A percentile compares a stretch with the other conserved stretches of the same genome.
These are phyloP conservation scores for Cladophialophora immunda DNA, from an alignment of 2,329 filamentous ascomycete genomes.

Conservation along the genomic window DNA sequence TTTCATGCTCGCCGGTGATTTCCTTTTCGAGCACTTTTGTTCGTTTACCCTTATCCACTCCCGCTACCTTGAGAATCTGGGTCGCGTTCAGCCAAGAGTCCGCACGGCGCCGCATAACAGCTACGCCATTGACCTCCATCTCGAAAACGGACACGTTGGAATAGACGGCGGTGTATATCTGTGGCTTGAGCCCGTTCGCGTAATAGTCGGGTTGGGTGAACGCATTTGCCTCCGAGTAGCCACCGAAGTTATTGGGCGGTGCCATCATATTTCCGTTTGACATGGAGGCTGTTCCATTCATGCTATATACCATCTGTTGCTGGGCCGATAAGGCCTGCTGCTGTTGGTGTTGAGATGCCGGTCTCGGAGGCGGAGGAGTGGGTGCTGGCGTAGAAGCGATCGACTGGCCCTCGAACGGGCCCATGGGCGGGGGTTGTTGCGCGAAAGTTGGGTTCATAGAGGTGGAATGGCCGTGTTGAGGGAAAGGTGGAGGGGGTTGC, in stretches of 20 bases:
- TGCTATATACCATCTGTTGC: constrained; percentile 44
- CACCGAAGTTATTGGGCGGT: constrained; percentile 47
- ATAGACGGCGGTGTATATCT: constrained; percentile 76
- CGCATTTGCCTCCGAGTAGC: constrained; percentile 53
- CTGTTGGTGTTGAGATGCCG: constrained; percentile 50
- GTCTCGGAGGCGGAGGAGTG: constrained; percentile 52
- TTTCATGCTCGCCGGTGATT: constrained; percentile 96
- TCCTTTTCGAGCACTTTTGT: constrained; percentile 99
- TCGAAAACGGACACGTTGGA: constrained; percentile 97
- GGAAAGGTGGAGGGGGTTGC: constrained; percentile 41
- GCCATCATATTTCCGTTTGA: constrained; percentile 44
- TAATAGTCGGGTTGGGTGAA: constrained; percentile 44
- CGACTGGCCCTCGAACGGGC: constrained; percentile 55
- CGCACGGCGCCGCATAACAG: constrained; percentile 93
- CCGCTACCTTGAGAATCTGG: constrained; percentile 96
- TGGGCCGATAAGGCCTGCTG: constrained; percentile 48
- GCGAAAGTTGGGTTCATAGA: constrained; percentile 46
- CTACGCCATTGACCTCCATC: constrained; percentile 93
- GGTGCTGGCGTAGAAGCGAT: constrained; percentile 55
- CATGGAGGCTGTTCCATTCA: constrained; percentile 37
- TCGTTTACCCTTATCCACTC: constrained; percentile 95
- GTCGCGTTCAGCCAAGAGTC: constrained; percentile 98
- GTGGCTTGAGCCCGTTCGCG: constrained; percentile 44
- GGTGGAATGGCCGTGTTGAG: constrained; percentile 39
- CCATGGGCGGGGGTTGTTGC: constrained; percentile 49